These are phyloP conservation scores for Aspergillus sclerotialis DNA, from an alignment of 2,329 filamentous ascomycete genomes.

Conservation along the genomic window DNA sequence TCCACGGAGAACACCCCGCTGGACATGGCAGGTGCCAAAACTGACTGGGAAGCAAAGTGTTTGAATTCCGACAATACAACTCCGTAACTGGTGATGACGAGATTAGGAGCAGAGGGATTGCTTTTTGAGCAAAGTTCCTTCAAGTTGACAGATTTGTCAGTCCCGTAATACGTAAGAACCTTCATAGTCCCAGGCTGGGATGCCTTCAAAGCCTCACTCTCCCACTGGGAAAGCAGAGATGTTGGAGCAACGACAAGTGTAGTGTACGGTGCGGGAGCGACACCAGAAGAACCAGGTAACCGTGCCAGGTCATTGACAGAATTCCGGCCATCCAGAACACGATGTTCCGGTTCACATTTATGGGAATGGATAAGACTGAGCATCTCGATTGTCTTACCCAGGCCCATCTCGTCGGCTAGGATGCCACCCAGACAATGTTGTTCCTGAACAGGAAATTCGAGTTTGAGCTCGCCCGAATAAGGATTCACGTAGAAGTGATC, in stretches of 20 bases:
- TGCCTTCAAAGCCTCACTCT: slow-evolving; percentile 87
- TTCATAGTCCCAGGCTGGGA: slow-evolving; percentile 78
- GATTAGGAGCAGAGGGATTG: slow-evolving; percentile 73
- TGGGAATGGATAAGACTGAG: slow-evolving; percentile 86
- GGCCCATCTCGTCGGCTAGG: slow-evolving; percentile 90
- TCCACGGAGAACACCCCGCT: slow-evolving; percentile 88
- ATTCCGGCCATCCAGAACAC: slow-evolving; percentile 19
- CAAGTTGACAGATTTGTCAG: slow-evolving; percentile 72
- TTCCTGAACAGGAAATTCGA: slow-evolving; percentile 88
- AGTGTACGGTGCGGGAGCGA: slow-evolving; percentile 72
- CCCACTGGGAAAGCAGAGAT: slow-evolving; percentile 94
- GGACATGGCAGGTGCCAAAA: slow-evolving; percentile 55
- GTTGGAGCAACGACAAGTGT: slow-evolving; percentile 95
- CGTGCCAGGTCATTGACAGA: slow-evolving; percentile 58
- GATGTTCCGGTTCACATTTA: slow-evolving; percentile 47
- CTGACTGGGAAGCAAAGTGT: slow-evolving; percentile 51
- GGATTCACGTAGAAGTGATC: slow-evolving; percentile 89
- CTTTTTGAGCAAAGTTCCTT: slow-evolving; percentile 68
- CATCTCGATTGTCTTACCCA: slow-evolving; percentile 99
- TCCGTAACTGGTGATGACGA: slow-evolving; percentile 94
- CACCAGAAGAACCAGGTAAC: slow-evolving; percentile 49
- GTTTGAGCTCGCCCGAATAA: slow-evolving; percentile 86
- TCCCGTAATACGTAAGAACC: slow-evolving; percentile 84
- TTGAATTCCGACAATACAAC: slow-evolving; percentile 84
- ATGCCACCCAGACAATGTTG: slow-evolving; percentile 92